A percentile compares a stretch with the other conserved stretches of the same genome.
These are phyloP conservation scores for Areca catechu DNA, from an alignment of 176 grass and related monocot species.

Conservation along the genomic window DNA sequence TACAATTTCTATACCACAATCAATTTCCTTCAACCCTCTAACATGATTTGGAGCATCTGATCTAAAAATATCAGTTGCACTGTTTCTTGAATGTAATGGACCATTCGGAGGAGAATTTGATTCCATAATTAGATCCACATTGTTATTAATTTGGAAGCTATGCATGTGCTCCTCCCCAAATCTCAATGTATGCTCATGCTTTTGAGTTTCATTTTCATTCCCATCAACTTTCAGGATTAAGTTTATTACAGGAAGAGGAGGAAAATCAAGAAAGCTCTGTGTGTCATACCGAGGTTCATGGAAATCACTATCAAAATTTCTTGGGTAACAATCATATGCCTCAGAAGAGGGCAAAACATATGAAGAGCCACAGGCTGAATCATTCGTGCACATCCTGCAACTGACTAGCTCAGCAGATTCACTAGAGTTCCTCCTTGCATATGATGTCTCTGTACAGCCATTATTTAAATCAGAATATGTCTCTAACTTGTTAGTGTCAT, in stretches of 20 bases:
- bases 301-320: slow-evolving; percentile 42
- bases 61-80: slow-evolving; percentile 35
- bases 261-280: slow-evolving; percentile 43
- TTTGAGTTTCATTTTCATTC: slow-evolving; percentile 30
- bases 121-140: slow-evolving; percentile 92
- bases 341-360: slow-evolving; percentile 25
- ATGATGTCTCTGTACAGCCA: slow-evolving; percentile 26
- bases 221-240: slow-evolving; percentile 43
- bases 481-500: slow-evolving; percentile 24
- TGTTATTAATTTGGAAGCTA: slow-evolving; percentile 95
- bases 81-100: slow-evolving; percentile 44
- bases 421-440: slow-evolving; percentile 40
- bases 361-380: slow-evolving; percentile 34
- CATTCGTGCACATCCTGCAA: slow-evolving; percentile 42
- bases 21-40: slow-evolving; percentile 37
- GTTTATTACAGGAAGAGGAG: slow-evolving; percentile 52
- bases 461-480: slow-evolving; percentile 31
- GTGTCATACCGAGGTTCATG: slow-evolving; percentile 80
- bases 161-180: slow-evolving; percentile 50
- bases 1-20: slow-evolving; percentile 44
- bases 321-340: slow-evolving; percentile 42
- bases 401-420: slow-evolving; percentile 54
- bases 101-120: slow-evolving; percentile 40
- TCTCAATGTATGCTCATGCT: slow-evolving; percentile 36
- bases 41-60: slow-evolving; percentile 43